Percentiles rank a stretch among this genome's conserved stretches.
Conservation (phyloP, 2,329 filamentous ascomycete species). For the Ophiosphaerella herpotricha region DNA sequence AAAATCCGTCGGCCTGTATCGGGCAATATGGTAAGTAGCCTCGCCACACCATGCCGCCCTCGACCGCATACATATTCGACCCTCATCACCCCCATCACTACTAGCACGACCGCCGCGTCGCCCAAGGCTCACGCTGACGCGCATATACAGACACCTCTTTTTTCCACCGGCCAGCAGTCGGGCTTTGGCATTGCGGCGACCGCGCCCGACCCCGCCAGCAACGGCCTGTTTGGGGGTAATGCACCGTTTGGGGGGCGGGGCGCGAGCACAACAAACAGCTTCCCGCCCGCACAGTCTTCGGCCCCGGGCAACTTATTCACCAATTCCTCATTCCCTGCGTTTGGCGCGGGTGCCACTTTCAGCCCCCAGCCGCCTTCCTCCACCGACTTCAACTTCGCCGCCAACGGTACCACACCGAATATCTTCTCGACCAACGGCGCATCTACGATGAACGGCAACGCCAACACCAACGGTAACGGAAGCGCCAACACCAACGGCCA, state of each 20-base stretch:
- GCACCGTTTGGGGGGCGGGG: too few species aligned
- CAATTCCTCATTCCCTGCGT: constrained; percentile 39
- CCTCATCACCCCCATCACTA: constrained; percentile 9
- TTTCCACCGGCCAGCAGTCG: constrained; percentile 15
- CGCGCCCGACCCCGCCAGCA: constrained; percentile 17
- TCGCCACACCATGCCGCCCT: constrained; percentile 2
- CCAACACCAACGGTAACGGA: neutral
- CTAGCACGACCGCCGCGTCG: constrained; percentile 8
- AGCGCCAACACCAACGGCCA: neutral
- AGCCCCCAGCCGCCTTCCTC: constrained; percentile 30
- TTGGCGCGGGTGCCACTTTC: constrained; percentile 29
- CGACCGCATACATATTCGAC: constrained; percentile 4
- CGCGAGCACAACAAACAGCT: constrained; percentile 31
- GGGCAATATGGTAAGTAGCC: constrained; percentile 32
- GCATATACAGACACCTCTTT: constrained; percentile 24
- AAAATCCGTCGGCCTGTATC: constrained; percentile 30
- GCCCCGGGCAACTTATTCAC: constrained; percentile 32
- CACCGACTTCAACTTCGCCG: constrained; percentile 34
- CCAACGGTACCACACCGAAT: constrained; percentile 21
- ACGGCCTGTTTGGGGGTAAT: constrained; percentile 19
- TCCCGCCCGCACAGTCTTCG: constrained; percentile 34
- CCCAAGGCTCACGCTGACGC: constrained; percentile 24
- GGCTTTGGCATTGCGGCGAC: constrained; percentile 31
- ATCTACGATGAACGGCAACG: constrained; percentile 28
- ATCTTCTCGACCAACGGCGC: constrained; percentile 22